Conservation (phyloP, 495 filamentous ascomycete genomes). For the Penicillium steckii region DNA sequence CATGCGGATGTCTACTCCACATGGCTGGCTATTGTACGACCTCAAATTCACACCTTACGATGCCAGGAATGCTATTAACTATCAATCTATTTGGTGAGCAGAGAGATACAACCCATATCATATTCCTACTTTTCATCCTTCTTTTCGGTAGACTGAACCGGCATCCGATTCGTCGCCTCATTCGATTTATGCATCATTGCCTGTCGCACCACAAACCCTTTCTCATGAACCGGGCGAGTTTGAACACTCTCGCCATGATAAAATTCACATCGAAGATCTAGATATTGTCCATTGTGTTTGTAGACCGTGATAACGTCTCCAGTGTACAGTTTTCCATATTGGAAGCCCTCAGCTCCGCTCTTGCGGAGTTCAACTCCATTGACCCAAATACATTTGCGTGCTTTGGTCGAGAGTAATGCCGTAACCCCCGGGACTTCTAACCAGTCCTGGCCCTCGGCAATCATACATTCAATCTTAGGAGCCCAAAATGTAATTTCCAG, state of each 20-base stretch:
- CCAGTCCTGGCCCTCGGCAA: constrained; percentile 60
- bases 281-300: constrained; percentile 37
- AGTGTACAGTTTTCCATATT: constrained; percentile 67
- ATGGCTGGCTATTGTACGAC: constrained; percentile 5
- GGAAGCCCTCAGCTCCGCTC: constrained; percentile 45
- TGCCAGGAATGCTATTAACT: constrained; percentile 16
- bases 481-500: constrained; percentile 74
- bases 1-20: constrained; percentile 19
- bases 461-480: constrained; percentile 54
- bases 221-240: constrained; percentile 40
- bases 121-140: constrained; percentile 12
- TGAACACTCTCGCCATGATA: constrained; percentile 50
- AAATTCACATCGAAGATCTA: constrained; percentile 55
- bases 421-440: constrained; percentile 47
- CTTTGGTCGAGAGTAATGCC: constrained; percentile 72
- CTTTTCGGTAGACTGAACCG: constrained; percentile 10
- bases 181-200: constrained; percentile 29
- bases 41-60: constrained; percentile 10
- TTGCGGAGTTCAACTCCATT: constrained; percentile 61
- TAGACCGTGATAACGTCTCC: constrained; percentile 72
- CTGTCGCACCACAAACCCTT: constrained; percentile 39
- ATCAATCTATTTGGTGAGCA: constrained; percentile 20
- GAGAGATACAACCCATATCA: too few relatives aligned
- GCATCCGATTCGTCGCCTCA: constrained; percentile 27
- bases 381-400: constrained; percentile 65